Base-by-base conservation (phyloP, 108 stramenopile genomes). In the Hondaea fermentalgiana region DNA sequence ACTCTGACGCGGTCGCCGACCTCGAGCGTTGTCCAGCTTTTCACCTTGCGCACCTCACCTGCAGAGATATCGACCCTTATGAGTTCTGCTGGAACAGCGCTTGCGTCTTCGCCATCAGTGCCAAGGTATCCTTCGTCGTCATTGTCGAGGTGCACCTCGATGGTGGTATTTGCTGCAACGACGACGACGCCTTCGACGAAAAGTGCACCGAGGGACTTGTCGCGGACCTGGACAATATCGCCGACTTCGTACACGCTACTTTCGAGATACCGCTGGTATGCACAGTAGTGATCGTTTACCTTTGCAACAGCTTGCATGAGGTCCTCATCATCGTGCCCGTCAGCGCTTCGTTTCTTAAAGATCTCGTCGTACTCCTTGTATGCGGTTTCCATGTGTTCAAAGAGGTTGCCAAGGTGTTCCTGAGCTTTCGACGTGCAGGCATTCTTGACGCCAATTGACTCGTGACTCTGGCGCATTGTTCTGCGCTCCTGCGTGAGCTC, bases 101-200 rank as follows among this genome's bases (percentile, higher is more conserved):
- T 35, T 35, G 35, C 35, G 35, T 35, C 35, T 35, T 35, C 35
- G 35, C 35, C 35, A 2, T 35, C 35, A 35, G 35, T 35, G 35
- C 35, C 35, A 2, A 35, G 2, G 55, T 47, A 23, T 6, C 16
- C 49, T 21, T 12, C 5, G 19, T 83, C 76, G 19, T 83, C 76
- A 23, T 83, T 53, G 51, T 53, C 51, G 51, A 83, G 49, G 25
- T 83, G 45, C 25, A 83, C 76, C 51, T 53, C 49, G n/a, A 83
- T 53, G 6, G n/a, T 47, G 19, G 19, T 53, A 12, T 53, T 45
- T 6, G 45, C n/a, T 1, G 51, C 76, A 12, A 16, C 12, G n/a
- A 83, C n/a, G 1, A 83, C 76, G 43, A 83, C 76, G 76, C 76
- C 76, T 45, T 83, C 76, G 49, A 83, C 76, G 23, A 83, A 45